Base-by-base conservation (phyloP, 345 rosid species). In the Acer saccharum region DNA sequence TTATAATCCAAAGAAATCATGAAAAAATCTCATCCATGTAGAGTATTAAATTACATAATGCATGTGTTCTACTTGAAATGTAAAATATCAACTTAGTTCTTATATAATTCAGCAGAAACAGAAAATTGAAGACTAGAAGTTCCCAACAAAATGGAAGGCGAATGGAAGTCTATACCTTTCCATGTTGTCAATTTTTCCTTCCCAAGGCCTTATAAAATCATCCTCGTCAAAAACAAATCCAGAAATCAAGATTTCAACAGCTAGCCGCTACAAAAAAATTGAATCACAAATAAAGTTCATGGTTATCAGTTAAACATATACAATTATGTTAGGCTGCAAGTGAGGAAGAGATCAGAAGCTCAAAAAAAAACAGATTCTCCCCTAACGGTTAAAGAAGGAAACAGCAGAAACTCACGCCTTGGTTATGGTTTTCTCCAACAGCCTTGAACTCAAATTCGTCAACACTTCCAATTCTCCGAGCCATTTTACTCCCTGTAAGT, bases 391-490 rank as follows among this genome's bases (percentile, higher is more conserved):
- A 25, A 73, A 72, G 27, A 65, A 7, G 7, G 65, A 60, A 69
- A 23, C 18, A 16, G 32, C 43, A 71, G 21, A 52, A 72, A 83
- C 92, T 83, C 80, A 90, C 94, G 67, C 97, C 94, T 89, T 94
- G 95, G 77, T 90, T 90, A 79, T 91, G 92, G 82, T 85, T 87
- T 80, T 94, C 97, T 64, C 97, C 99, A 50, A 91, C 81, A 72
- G 97, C 86, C 82, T 86, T 91, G 79, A 96, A 92, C 76, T 96
- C 98, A 83, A 96, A 96, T 83, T 92, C 99, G 71, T 96, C 95
- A 84, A 94, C 84, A 57, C 86, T 88, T 55, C 97, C 97, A 4
- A 72, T 91, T 85, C 99, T 89, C 82, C 93, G 86, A 3, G 99
- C 99, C 98, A 91, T 92, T 86, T 96, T 96, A 76, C 89, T 83